Conservation (phyloP, 129 eudicot species). For the Chrysanthemum lavandulifolium region DNA sequence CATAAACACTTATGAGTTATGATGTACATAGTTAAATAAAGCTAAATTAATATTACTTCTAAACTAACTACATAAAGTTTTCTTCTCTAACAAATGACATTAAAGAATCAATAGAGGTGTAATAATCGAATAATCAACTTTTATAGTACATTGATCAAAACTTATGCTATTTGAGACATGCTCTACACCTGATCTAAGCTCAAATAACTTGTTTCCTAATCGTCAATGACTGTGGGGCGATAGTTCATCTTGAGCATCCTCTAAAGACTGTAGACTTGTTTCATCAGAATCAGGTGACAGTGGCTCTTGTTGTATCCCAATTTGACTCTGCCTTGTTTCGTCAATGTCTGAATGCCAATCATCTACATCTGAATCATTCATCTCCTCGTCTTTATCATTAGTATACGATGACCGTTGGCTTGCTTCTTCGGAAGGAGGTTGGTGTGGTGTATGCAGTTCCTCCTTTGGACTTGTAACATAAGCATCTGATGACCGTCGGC, state of each 20-base stretch:
- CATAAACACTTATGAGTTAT: no score
- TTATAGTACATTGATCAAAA: background rate
- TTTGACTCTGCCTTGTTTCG: background rate
- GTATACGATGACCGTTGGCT: background rate
- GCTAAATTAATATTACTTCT: no score
- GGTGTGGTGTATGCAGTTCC: background rate
- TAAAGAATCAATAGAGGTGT: background rate
- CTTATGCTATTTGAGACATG: slow-evolving; percentile 6
- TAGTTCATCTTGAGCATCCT: background rate
- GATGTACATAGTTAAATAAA: no score
- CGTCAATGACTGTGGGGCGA: background rate
- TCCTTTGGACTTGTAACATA: no score
- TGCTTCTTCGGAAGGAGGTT: background rate
- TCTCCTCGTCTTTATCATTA: background rate
- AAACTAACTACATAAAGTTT: no score
- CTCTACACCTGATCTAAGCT: background rate
- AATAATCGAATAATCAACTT: background rate
- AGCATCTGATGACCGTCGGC: background rate
- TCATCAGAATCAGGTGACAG: background rate
- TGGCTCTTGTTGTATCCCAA: background rate
- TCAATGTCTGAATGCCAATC: background rate
- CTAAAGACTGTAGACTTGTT: background rate
- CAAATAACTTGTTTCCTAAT: background rate
- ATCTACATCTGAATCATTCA: background rate
- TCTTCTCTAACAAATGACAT: no score